These are phyloP conservation scores for Tetracladium setigerum DNA, from an alignment of 495 filamentous ascomycete species.

Conservation along the genomic window DNA sequence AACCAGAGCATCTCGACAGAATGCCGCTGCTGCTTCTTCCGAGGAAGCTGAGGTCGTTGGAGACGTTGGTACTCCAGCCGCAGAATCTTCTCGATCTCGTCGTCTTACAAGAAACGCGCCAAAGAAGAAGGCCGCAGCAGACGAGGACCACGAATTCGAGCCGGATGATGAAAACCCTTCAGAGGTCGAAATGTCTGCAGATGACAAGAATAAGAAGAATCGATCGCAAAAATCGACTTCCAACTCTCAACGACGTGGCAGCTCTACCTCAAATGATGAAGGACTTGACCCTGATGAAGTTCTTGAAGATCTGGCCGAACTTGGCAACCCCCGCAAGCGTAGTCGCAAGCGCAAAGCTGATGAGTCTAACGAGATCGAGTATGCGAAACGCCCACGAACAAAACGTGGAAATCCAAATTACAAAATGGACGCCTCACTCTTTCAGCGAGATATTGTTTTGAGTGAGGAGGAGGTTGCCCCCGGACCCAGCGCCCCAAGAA, in stretches of 20 bases:
- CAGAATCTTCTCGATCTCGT: constrained; percentile 23
- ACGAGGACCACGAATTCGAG: constrained; percentile 85
- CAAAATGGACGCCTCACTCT: no score
- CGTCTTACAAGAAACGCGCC: constrained; percentile 38
- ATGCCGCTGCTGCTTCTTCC: constrained; percentile 23
- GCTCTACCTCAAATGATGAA: constrained; percentile 51
- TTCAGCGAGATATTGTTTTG: no score
- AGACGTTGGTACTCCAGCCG: constrained; percentile 1
- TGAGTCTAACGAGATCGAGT: neutral
- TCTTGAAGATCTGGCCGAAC: constrained; percentile 54
- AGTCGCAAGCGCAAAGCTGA: constrained; percentile 6
- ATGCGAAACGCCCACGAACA: neutral
- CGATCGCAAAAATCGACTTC: constrained; percentile 30
- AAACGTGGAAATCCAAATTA: constrained; percentile 17
- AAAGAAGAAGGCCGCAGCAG: constrained; percentile 45
- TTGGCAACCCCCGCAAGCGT: constrained; percentile 40
- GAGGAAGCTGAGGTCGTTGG: constrained; percentile 19
- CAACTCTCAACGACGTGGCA: constrained; percentile 28
- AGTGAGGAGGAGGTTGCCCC: constrained; percentile 42
- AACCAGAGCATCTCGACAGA: constrained; percentile 38
- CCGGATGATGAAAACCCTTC: constrained; percentile 58
- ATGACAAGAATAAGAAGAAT: constrained; percentile 34
- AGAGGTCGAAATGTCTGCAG: constrained; percentile 34
- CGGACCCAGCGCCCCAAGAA: constrained; percentile 58
- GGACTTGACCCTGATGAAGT: constrained; percentile 66